Evolutionary conservation across 257 asterid genomes (phyloP).

Genomic region (Lycium barbarum): DNA sequence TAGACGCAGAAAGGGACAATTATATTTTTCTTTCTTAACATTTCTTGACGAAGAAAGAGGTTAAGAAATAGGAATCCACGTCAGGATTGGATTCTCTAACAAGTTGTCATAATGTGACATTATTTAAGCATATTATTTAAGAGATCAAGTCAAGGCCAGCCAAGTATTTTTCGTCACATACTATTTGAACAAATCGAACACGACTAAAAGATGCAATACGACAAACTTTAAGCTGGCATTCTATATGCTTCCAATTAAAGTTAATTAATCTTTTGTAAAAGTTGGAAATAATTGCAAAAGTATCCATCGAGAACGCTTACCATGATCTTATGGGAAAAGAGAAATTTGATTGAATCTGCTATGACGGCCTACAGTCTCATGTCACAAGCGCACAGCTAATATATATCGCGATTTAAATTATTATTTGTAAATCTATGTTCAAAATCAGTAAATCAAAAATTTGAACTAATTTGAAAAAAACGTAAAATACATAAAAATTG

Average conservation of each 20-base stretch:
- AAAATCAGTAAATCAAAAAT: too few species aligned
- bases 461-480: too few species aligned
- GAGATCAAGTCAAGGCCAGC: background rate
- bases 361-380: background rate
- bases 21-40: background rate
- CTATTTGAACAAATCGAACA: background rate
- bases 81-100: background rate
- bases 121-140: background rate
- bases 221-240: constrained; percentile 3
- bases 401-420: background rate
- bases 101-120: constrained; percentile 14
- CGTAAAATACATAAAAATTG: too few species aligned
- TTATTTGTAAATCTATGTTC: too few species aligned
- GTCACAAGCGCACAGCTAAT: background rate
- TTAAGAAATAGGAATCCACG: background rate
- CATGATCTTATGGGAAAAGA: background rate
- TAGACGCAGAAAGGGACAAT: background rate
- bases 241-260: background rate
- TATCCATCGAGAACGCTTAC: background rate
- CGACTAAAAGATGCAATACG: background rate
- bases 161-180: background rate
- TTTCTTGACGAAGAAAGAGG: background rate
- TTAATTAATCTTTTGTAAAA: background rate
- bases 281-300: background rate
- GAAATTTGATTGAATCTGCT: background rate